Percentiles rank a stretch among this genome's conserved stretches.
Evolutionary conservation across 2,329 filamentous ascomycete genomes (phyloP).

Genomic region (Neurospora crassa): DNA sequence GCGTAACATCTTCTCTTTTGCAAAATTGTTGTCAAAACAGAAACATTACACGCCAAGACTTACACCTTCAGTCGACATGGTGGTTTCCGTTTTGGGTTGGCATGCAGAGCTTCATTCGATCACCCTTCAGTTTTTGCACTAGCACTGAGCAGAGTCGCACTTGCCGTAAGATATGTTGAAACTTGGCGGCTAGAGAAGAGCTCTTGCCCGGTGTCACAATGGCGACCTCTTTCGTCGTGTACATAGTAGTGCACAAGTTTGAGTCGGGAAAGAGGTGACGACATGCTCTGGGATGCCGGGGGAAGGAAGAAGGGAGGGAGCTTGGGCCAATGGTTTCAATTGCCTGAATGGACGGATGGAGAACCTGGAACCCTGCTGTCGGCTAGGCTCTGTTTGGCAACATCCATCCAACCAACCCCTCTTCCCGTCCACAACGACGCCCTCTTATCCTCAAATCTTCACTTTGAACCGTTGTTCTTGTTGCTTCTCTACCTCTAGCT

Average conservation of each 20-base stretch:
- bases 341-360: background rate
- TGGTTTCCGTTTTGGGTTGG: background rate
- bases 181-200: background rate
- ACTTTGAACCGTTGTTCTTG: background rate
- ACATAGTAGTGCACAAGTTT: background rate
- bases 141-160: background rate
- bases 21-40: background rate
- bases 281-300: background rate
- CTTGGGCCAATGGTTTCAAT: background rate
- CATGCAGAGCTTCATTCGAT: background rate
- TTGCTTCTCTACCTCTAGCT: background rate
- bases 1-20: background rate
- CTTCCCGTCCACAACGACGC: background rate
- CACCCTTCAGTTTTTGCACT: background rate
- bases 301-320: background rate
- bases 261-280: background rate
- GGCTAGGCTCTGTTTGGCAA: background rate
- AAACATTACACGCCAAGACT: background rate
- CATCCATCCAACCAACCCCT: background rate
- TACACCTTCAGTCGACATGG: background rate
- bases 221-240: background rate
- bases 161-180: background rate
- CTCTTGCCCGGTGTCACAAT: background rate
- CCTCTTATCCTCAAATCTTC: background rate
- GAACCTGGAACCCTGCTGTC: no score